These are phyloP conservation scores for Fusarium tricinctum DNA, from an alignment of 2,329 filamentous ascomycete species.

Conservation along the genomic window DNA sequence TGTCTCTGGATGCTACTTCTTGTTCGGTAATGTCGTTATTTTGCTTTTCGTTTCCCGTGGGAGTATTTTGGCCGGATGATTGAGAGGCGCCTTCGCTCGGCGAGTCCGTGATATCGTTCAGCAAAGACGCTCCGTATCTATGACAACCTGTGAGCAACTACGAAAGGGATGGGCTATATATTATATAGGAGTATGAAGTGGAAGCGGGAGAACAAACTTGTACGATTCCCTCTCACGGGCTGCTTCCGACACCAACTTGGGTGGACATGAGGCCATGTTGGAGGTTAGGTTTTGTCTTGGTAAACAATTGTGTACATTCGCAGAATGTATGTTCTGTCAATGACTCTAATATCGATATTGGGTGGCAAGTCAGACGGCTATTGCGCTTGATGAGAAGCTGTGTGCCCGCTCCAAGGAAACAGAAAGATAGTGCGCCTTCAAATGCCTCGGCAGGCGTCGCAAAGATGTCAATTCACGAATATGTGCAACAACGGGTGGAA, in stretches of 20 bases:
- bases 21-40: background rate
- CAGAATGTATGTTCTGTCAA: background rate
- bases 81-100: conserved; percentile 23
- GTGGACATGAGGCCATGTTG: conserved; percentile 20
- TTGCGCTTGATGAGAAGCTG: background rate
- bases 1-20: conserved; percentile 46
- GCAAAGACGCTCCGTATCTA: conserved; percentile 34
- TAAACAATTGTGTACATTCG: background rate
- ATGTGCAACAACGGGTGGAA: background rate
- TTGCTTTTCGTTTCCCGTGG: background rate
- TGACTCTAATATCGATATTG: background rate
- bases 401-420: background rate
- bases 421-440: background rate
- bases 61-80: background rate
- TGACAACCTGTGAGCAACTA: conserved; percentile 1
- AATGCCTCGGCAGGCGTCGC: background rate
- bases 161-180: no score
- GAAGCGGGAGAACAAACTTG: conserved; percentile 23
- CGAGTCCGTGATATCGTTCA: conserved; percentile 19
- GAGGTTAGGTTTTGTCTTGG: background rate
- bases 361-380: conserved; percentile 5
- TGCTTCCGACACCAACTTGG: conserved; percentile 31
- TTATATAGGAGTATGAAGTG: background rate
- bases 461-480: background rate
- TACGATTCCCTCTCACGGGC: conserved; percentile 34